Conservation (phyloP, 805 yeast species). For the Wickerhamomyces pijperi region DNA sequence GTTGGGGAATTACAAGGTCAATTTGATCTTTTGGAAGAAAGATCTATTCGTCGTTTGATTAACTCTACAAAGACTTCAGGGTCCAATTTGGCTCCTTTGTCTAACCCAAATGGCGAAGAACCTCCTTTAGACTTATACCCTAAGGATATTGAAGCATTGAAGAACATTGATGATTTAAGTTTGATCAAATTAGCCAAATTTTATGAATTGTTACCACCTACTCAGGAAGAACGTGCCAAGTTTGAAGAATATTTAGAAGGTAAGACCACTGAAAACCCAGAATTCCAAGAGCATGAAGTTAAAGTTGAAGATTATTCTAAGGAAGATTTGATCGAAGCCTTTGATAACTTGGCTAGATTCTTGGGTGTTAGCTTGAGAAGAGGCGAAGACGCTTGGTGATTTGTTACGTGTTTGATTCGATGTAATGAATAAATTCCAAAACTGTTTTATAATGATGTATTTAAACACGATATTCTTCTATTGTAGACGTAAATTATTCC, state of each 20-base stretch:
- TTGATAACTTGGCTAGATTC: slow-evolving; percentile 56
- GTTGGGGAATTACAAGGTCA: slow-evolving; percentile 89
- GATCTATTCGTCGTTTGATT: slow-evolving; percentile 59
- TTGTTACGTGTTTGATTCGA: too few species aligned
- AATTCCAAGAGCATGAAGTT: slow-evolving; percentile 18
- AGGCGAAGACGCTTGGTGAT: slow-evolving; percentile 38
- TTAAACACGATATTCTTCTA: neutral
- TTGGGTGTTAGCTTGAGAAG: slow-evolving; percentile 52
- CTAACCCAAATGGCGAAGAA: slow-evolving; percentile 70
- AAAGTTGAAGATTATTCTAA: slow-evolving; percentile 24
- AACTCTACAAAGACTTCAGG: slow-evolving; percentile 40
- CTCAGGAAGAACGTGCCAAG: slow-evolving; percentile 39
- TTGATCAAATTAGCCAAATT: slow-evolving; percentile 51
- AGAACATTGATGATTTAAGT: slow-evolving; percentile 29
- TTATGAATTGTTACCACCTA: slow-evolving; percentile 69
- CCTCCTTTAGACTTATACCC: slow-evolving; percentile 52
- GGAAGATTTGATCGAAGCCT: slow-evolving; percentile 42
- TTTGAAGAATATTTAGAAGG: slow-evolving; percentile 42
- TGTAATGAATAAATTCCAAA: too few species aligned
- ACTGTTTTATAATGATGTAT: too few species aligned
- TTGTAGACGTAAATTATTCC: slow-evolving; percentile 36
- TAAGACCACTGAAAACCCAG: slow-evolving; percentile 28
- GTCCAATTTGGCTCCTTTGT: slow-evolving; percentile 51
- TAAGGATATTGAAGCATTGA: slow-evolving; percentile 40
- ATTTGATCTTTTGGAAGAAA: slow-evolving; percentile 65